Percentiles rank a stretch among this genome's conserved stretches.
Evolutionary conservation across 1,284 basidiomycete species (phyloP).

Genomic region (Porodaedalea pini): DNA sequence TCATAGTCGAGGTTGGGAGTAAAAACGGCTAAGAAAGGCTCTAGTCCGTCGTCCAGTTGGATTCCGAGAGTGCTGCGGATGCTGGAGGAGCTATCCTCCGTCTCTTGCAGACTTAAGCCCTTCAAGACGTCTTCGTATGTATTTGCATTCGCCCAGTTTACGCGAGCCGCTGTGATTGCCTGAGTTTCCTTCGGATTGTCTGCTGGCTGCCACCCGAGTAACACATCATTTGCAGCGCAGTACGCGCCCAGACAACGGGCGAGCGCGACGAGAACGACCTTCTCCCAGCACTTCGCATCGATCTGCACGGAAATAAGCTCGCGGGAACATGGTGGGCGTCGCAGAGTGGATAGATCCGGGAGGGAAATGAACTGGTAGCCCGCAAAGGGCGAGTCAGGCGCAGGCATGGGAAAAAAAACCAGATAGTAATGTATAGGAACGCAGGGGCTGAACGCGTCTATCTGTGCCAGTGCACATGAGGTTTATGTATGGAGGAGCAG

Average conservation of each 20-base stretch:
- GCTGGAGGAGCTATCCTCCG: neutral
- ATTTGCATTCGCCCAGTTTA: slow-evolving; percentile 35
- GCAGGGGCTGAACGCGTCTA: no score
- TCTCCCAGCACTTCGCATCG: slow-evolving; percentile 6
- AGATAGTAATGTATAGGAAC: no score
- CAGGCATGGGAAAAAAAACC: neutral
- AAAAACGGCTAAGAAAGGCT: slow-evolving; percentile 12
- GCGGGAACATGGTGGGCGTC: slow-evolving; percentile 24
- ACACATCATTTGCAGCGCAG: slow-evolving; percentile 37
- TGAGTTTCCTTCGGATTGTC: slow-evolving; percentile 3
- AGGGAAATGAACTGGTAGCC: slow-evolving; percentile 33
- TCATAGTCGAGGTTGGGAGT: slow-evolving; percentile 9
- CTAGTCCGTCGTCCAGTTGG: slow-evolving; percentile 7
- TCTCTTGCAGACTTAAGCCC: neutral
- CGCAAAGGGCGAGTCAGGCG: slow-evolving; percentile 15
- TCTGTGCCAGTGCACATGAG: neutral
- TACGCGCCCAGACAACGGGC: slow-evolving; percentile 39
- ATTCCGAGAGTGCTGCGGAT: slow-evolving; percentile 23
- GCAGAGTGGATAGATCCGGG: slow-evolving; percentile 36
- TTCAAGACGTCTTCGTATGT: slow-evolving; percentile 33
- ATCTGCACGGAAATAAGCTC: neutral
- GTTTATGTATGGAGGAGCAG: neutral
- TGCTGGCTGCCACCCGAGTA: slow-evolving; percentile 33
- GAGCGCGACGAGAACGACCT: slow-evolving; percentile 32
- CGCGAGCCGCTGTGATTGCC: slow-evolving; percentile 30